Conservation (phyloP, 2,329 filamentous ascomycete species). For the Cercospora sesami region DNA sequence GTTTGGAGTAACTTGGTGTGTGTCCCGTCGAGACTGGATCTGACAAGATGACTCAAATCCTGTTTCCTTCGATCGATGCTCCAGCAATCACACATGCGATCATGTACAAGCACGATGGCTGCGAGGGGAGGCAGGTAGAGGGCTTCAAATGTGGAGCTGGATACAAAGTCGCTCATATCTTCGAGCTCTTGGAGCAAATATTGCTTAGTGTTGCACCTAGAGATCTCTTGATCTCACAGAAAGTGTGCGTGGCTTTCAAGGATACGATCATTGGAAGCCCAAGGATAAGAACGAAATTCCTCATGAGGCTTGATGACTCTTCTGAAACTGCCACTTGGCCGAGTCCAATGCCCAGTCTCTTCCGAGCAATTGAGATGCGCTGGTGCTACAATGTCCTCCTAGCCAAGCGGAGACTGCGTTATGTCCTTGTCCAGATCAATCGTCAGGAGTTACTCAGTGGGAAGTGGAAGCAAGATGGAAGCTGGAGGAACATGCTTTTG, state of each 20-base stretch:
- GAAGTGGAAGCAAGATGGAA: not conserved
- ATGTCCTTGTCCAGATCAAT: not conserved
- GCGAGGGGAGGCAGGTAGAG: not conserved
- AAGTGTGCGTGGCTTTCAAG: not conserved
- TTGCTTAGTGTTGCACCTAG: not conserved
- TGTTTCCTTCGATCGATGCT: not conserved
- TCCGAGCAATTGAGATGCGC: not conserved
- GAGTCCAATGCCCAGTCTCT: not conserved
- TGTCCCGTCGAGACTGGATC: conserved; percentile 11
- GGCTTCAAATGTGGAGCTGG: not conserved
- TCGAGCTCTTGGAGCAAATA: not conserved
- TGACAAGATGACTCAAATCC: not conserved
- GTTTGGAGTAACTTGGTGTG: conserved; percentile 10
- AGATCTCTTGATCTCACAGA: not conserved
- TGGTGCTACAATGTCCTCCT: not conserved
- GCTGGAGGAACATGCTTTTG: not conserved
- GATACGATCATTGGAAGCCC: not conserved
- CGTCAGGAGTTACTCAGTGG: not conserved
- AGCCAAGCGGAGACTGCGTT: not conserved
- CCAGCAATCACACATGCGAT: not conserved
- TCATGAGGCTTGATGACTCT: not conserved
- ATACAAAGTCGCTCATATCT: not conserved
- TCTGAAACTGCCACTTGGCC: not conserved
- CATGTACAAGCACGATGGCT: not conserved
- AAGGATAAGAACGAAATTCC: not conserved